phyloP scores from a whole-genome alignment of 768 basidiomycete genomes.

The Boletus pseudo-olivaceus region DNA sequence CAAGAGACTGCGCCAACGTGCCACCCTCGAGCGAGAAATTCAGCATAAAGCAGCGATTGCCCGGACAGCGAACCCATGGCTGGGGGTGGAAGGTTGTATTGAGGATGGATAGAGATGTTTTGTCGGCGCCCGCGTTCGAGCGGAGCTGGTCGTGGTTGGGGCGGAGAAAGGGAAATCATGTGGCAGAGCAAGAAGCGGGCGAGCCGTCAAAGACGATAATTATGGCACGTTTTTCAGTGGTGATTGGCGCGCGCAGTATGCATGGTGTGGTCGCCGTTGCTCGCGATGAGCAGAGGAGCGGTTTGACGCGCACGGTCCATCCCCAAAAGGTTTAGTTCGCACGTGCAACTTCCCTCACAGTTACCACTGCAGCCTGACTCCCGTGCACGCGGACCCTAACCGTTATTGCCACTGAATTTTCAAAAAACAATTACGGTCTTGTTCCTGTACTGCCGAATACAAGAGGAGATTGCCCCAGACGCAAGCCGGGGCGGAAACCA shows the following conservation, averaged over 20 bases:
- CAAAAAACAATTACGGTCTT: conserved; percentile 6
- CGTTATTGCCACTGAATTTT: conserved; percentile 6
- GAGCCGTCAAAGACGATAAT: conserved; percentile 15
- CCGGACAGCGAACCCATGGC: background rate
- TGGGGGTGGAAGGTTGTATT: background rate
- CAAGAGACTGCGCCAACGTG: background rate
- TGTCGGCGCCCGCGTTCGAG: conserved; percentile 25
- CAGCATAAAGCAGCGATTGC: no score
- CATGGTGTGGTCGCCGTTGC: conserved; percentile 20
- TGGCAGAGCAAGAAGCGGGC: conserved; percentile 17
- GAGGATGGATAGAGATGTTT: background rate
- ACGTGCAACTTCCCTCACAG: conserved; percentile 29
- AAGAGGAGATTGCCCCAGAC: conserved; percentile 4
- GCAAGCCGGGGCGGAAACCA: conserved; percentile 14
- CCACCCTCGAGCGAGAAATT: background rate
- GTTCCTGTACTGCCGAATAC: conserved; percentile 8
- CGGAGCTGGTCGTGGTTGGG: conserved; percentile 34
- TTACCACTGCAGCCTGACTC: conserved; percentile 24
- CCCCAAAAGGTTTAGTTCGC: conserved; percentile 31
- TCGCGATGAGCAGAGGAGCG: conserved; percentile 9
- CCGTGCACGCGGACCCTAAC: conserved; percentile 7
- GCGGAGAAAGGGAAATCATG: conserved; percentile 32
- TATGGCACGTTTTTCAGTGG: conserved; percentile 22
- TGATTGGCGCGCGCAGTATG: background rate
- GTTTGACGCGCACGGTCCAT: conserved; percentile 25